Base-by-base conservation (phyloP, 2,329 filamentous ascomycete species). In the Penicillium thymicola region DNA sequence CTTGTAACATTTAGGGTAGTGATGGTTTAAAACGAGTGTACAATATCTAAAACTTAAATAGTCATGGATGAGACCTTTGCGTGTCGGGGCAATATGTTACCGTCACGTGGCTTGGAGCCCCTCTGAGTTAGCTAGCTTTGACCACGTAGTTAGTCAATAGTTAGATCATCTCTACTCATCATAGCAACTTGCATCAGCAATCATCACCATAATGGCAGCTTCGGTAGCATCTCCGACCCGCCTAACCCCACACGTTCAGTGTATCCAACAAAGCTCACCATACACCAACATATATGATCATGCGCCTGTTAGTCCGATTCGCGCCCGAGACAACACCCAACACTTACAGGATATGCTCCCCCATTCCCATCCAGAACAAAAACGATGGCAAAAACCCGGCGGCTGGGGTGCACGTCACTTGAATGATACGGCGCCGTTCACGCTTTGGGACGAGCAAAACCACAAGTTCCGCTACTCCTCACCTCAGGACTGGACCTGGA, bases 341-440 rank as follows among this genome's bases (percentile, higher is more conserved):
- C 28, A 30, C 28, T 30, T 30, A 30, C 2, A 4, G 18, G 10
- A 21, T 36, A 14, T 37, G 27, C n/a, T 23, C 18, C 25, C 46
- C 5, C 57, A 57, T 48, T 36, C 45, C 14, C 58, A 60, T n/a
- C 51, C 44, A 13, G 58, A 53, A 25, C 55, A 44, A 6, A 44
- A 30, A 10, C 48, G 51, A 25, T 60, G 58, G 58, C 7, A 52
- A 42, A 58, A 50, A 25, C 47, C 51, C 9, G 51, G 48, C 3
- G 51, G 43, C 21, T 58, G 51, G 55, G 58, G 55, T 18, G 58
- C 54, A 14, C 44, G 58, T 18, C 58, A 58, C 34, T 55, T 53
- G 8, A 58, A 60, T 32, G 58, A 55, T 18, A 46, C 4, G 34
- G 55, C 51, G 9, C 58, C 58, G 6, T 60, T 55, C 21, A 60